Evolutionary conservation across 345 rosid species (phyloP).

Genomic region (Punica granatum): DNA sequence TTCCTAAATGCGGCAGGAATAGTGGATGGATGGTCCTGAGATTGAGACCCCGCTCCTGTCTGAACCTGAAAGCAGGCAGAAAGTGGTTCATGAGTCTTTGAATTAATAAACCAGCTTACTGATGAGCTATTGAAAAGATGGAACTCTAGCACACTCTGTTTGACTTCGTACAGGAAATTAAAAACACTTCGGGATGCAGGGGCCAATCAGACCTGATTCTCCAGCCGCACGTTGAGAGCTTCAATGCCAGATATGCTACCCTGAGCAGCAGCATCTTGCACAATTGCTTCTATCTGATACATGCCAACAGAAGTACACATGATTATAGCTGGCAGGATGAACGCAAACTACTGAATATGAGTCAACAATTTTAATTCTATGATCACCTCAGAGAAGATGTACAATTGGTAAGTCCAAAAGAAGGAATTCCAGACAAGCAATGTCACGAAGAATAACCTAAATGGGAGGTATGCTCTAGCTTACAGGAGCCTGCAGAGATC

Average conservation of each 20-base stretch:
- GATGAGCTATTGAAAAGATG: neutral
- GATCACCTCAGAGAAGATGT: too few species aligned
- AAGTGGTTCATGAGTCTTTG: constrained; percentile 12
- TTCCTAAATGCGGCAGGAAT: constrained; percentile 70
- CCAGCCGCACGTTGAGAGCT: constrained; percentile 66
- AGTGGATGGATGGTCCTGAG: constrained; percentile 28
- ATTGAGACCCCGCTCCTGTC: constrained; percentile 29
- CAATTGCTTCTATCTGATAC: constrained; percentile 69
- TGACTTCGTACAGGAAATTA: neutral
- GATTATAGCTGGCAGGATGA: neutral
- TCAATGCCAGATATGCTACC: constrained; percentile 61
- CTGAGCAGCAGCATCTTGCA: constrained; percentile 57
- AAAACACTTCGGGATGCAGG: neutral
- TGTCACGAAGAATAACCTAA: neutral
- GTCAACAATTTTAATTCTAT: neutral
- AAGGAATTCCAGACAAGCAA: neutral
- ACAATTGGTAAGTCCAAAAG: constrained; percentile 1
- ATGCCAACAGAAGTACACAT: constrained; percentile 3
- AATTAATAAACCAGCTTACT: neutral
- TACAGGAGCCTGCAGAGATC: neutral
- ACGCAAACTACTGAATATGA: neutral
- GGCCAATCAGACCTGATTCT: constrained; percentile 52
- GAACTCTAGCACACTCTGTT: neutral
- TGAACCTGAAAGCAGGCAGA: constrained; percentile 28
- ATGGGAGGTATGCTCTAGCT: neutral